Evolutionary conservation across 1,139 yeast genomes (phyloP), one percentile per base, ranked within the genome.

Genomic region (Kodamaea ohmeri): DNA sequence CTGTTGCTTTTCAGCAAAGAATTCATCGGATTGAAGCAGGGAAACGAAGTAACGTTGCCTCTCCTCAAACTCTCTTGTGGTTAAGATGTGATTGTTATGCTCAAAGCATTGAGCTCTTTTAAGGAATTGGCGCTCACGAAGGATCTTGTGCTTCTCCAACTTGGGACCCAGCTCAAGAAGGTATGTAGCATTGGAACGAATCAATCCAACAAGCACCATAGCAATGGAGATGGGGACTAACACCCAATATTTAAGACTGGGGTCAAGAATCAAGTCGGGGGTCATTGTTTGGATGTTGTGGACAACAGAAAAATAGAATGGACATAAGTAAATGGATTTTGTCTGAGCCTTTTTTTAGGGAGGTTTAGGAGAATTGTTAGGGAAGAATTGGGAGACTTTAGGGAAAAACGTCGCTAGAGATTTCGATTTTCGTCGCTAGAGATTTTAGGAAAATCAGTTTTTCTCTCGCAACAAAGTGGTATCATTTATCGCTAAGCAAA

Each of bases 141-240:
- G 55, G 39, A 74, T 67, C 47, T 71, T 75, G 43, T 69, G 62
- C 6, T 73, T 71, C 25, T 70, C 76, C 24, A 76, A 65, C 49
- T 78, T 82, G 4, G 83, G 80, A 30, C 68, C 60, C 35, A 89
- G 76, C 46, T 76, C 70, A 32, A 85, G 60, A 38, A 87, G 61
- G 26, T 69, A 61, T 34, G 89, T 79, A 22, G 83, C 72, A 51
- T 83, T 80, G 43, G 87, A 82, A 42, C 96, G 71, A 34, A 88
- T 62, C 24, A 92, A 62, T 4, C 97, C 97, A n/a, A 88, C 90
- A 40, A 90, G 63, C 13, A 92, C 83, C 96, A 92, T 89, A 24
- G 89, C 95, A 27, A 85, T 57, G 6, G 96, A 79, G 35, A 92
- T 90, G 25, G 98, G 98, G 33, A 89, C 62, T 18, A 92, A 69